Conservation (phyloP, 2,329 filamentous ascomycete species). For the Trichoderma cornu-damae region DNA sequence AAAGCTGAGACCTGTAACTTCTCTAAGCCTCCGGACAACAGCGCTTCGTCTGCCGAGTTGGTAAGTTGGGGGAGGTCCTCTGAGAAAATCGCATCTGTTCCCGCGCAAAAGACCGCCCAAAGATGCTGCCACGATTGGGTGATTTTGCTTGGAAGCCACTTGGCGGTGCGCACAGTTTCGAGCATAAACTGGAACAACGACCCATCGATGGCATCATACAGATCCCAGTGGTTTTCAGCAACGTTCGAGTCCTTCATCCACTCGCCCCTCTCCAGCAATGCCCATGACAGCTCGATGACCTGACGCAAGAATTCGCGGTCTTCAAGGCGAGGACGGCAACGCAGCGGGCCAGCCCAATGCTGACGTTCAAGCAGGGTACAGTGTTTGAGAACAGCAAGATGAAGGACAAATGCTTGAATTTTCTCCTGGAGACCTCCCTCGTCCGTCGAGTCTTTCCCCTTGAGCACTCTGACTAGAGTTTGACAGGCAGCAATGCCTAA, state of each 20-base stretch:
- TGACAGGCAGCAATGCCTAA: slow-evolving; percentile 7
- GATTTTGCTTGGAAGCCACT: background rate
- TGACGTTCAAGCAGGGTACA: slow-evolving; percentile 18
- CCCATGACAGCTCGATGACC: background rate
- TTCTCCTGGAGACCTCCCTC: background rate
- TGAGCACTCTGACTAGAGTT: background rate
- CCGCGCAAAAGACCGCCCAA: slow-evolving; percentile 4
- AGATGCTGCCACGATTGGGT: background rate
- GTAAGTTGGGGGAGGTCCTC: background rate
- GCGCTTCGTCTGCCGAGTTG: background rate
- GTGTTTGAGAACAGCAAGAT: slow-evolving; percentile 14
- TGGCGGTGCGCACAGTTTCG: background rate
- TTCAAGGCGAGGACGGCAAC: background rate
- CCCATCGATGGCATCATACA: slow-evolving; percentile 16
- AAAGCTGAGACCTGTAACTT: slow-evolving; percentile 29
- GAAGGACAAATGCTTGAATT: slow-evolving; percentile 14
- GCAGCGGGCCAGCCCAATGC: background rate
- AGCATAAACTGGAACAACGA: slow-evolving; percentile 9
- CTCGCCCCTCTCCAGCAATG: background rate
- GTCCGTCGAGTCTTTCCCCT: background rate
- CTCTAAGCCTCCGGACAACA: background rate
- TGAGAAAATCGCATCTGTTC: background rate
- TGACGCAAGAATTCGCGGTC: background rate
- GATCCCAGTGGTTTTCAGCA: background rate
- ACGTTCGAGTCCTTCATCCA: background rate